These are phyloP conservation scores for Pleomassaria siparia DNA, from an alignment of 2,329 filamentous ascomycete species.

Conservation along the genomic window DNA sequence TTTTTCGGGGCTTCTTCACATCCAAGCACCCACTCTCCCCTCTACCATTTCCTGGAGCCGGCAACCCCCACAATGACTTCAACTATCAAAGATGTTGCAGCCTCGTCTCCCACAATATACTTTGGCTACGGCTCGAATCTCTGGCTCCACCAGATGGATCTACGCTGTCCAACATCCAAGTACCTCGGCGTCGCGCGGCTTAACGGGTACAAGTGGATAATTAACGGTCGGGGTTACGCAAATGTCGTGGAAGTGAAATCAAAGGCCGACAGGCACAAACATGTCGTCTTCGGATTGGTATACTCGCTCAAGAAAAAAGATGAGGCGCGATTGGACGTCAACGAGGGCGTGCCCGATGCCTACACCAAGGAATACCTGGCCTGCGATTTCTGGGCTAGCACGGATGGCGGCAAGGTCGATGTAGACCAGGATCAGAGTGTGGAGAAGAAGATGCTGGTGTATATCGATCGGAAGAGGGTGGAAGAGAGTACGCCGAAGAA, in stretches of 20 bases:
- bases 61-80: background rate
- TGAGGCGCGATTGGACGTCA: conserved; percentile 39
- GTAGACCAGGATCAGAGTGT: background rate
- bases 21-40: too few relatives aligned
- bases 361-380: conserved; percentile 58
- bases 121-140: conserved; percentile 74
- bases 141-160: conserved; percentile 64
- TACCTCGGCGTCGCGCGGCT: conserved; percentile 62
- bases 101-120: conserved; percentile 50
- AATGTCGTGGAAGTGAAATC: conserved; percentile 56
- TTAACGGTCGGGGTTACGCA: conserved; percentile 67
- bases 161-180: conserved; percentile 59
- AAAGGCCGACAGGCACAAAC: conserved; percentile 37
- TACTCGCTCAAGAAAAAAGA: conserved; percentile 30
- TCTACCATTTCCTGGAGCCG: too few relatives aligned
- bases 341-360: conserved; percentile 63
- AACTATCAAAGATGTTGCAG: background rate
- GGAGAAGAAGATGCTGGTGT: conserved; percentile 55
- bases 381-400: conserved; percentile 47
- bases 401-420: conserved; percentile 26
- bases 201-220: conserved; percentile 63
- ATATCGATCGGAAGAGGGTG: conserved; percentile 55
- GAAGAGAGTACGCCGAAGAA: conserved; percentile 47
- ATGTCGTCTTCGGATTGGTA: conserved; percentile 39
- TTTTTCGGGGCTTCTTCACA: too few relatives aligned